phyloP scores from a whole-genome alignment of 805 yeast species.

The Wickerhamomyces chaumierensis region DNA sequence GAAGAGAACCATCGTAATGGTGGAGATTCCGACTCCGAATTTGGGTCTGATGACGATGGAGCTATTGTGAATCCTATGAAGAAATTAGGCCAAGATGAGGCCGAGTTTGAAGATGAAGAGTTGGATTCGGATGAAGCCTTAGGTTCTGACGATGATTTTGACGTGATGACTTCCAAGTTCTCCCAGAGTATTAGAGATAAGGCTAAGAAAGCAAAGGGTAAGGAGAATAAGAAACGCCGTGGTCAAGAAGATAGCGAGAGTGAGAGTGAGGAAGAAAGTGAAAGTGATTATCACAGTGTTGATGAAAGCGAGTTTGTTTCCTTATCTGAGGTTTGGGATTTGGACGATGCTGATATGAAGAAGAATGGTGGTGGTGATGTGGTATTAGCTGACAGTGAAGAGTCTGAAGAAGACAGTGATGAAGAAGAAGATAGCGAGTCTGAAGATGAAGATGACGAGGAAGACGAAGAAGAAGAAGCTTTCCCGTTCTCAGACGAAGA shows the following conservation, averaged over 20 bases:
- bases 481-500: constrained; percentile 24
- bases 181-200: constrained; percentile 60
- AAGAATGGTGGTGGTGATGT: constrained; percentile 17
- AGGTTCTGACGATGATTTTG: constrained; percentile 71
- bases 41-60: constrained; percentile 23
- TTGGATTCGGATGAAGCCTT: constrained; percentile 82
- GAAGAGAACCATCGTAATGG: constrained; percentile 6
- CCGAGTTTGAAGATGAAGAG: constrained; percentile 48
- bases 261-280: constrained; percentile 32
- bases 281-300: constrained; percentile 58
- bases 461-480: constrained; percentile 30
- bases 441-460: constrained; percentile 18
- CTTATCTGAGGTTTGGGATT: constrained; percentile 82
- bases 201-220: constrained; percentile 17
- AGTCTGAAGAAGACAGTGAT: constrained; percentile 15
- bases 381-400: constrained; percentile 10
- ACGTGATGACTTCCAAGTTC: constrained; percentile 50
- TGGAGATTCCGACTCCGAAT: constrained; percentile 12
- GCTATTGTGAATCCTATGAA: constrained; percentile 28
- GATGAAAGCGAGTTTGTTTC: constrained; percentile 71
- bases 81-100: constrained; percentile 7
- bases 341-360: constrained; percentile 45
- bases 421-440: constrained; percentile 15
- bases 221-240: constrained; percentile 15
- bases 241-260: constrained; percentile 14